These are phyloP conservation scores for Magnusiomyces sp. DNA, from an alignment of 1,139 yeast genomes.

Conservation along the genomic window DNA sequence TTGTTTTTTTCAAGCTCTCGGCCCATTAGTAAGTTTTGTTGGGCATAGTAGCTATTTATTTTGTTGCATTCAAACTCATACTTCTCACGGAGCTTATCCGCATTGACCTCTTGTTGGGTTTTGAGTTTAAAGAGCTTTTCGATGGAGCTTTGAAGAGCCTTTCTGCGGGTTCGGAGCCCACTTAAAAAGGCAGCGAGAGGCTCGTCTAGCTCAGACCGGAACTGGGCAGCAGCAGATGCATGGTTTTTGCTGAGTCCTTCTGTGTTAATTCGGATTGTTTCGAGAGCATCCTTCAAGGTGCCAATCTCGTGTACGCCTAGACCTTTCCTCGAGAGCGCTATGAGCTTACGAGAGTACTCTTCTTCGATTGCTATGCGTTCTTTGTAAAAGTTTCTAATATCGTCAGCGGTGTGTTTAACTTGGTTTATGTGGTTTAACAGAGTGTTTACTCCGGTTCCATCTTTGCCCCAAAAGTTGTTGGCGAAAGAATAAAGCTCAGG, in stretches of 20 bases:
- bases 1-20: slow-evolving; percentile 65
- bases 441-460: slow-evolving; percentile 43
- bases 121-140: slow-evolving; percentile 39
- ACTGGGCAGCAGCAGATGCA: slow-evolving; percentile 37
- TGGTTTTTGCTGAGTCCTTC: slow-evolving; percentile 43
- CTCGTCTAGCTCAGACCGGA: slow-evolving; percentile 37
- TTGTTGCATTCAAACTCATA: slow-evolving; percentile 54
- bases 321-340: slow-evolving; percentile 40
- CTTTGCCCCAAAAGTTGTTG: slow-evolving; percentile 47
- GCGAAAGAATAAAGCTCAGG: slow-evolving; percentile 31
- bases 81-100: slow-evolving; percentile 40
- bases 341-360: slow-evolving; percentile 48
- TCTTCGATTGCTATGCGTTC: slow-evolving; percentile 55
- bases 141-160: slow-evolving; percentile 40
- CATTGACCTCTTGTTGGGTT: slow-evolving; percentile 32
- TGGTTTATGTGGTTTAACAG: slow-evolving; percentile 43
- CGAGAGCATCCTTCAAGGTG: slow-evolving; percentile 50
- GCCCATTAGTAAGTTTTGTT: slow-evolving; percentile 69
- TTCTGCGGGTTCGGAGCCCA: slow-evolving; percentile 38
- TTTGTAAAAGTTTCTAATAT: slow-evolving; percentile 35
- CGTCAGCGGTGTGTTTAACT: slow-evolving; percentile 42
- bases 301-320: slow-evolving; percentile 57
- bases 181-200: slow-evolving; percentile 39
- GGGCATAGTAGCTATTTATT: slow-evolving; percentile 51
- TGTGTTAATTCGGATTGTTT: slow-evolving; percentile 50